Evolutionary conservation across 208 protist genomes (phyloP), one percentile per base, ranked within the genome.

Genomic region (Trypanosoma scelopori): DNA sequence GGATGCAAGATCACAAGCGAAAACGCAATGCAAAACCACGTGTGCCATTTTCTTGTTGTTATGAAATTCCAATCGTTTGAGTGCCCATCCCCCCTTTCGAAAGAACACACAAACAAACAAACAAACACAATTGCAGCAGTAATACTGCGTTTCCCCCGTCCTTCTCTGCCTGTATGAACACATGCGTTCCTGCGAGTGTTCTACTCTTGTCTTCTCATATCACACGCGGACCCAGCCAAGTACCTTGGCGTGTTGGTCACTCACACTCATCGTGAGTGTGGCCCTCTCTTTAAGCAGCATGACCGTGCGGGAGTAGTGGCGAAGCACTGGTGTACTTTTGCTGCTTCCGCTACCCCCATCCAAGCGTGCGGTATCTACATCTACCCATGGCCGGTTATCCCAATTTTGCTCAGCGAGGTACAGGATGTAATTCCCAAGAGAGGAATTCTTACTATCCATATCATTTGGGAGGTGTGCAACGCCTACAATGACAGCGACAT

Each of bases 371-470:
- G 1, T 30, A 1, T 22, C 37, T 18, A 37, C 16, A 7, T 46
- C 55, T 7, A 49, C 45, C 75, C 79, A 84, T 16, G 16, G 25
- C 32, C 27, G 7, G 58, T 91, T 91, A 49, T 89, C 71, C 73
- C 74, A 83, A 58, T 92, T 92, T 48, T 92, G 82, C 60, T 92
- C 79, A 5, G 69, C 85, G 6, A 92, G 56, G 39, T 76, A 83
- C 2, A 92, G 57, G 28, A 61, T 50, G 60, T 82, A 84, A 63
- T 79, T 74, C 13, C 55, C 60, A n/a, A 41, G 11, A 16, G 5
- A 42, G 6, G 22, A 27, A 23, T 28, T 51, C 7, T 22, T 27
- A 39, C 16, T n/a, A 46, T 53, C 30, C 22, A 50, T 35, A 42
- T 4, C 43, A 50, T 15, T 39, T 55, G 28, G 23, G 37, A 48